phyloP scores from a whole-genome alignment of 2,329 filamentous ascomycete genomes.

The Colletotrichum sp. region DNA sequence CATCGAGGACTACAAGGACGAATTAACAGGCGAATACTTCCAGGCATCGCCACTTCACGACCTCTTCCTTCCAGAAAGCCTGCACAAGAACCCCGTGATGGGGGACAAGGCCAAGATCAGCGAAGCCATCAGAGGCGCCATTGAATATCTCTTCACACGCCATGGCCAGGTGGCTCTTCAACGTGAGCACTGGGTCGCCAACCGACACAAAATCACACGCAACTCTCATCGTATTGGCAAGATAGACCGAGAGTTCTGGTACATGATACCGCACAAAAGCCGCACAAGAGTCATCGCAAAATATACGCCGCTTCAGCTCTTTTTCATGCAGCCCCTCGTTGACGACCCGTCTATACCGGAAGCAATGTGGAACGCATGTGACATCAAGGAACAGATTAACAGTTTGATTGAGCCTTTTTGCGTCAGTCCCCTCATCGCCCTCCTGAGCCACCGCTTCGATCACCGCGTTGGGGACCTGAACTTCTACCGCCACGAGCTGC shows the following conservation, averaged over 20 bases:
- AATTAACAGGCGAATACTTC: neutral
- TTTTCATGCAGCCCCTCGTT: conserved; percentile 1
- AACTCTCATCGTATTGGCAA: neutral
- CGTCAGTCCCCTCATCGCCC: neutral
- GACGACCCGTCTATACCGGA: neutral
- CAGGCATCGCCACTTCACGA: conserved; percentile 1
- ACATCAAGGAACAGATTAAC: neutral
- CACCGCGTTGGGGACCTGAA: neutral
- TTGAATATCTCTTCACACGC: neutral
- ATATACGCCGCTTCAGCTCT: neutral
- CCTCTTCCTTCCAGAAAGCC: neutral
- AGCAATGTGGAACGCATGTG: neutral
- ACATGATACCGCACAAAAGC: neutral
- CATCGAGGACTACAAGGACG: neutral
- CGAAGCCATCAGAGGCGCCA: neutral
- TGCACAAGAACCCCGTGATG: neutral
- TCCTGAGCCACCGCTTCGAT: conserved; percentile 1
- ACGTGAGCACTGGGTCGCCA: neutral
- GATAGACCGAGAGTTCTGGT: neutral
- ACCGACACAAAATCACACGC: neutral
- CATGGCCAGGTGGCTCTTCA: neutral
- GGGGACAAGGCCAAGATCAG: neutral
- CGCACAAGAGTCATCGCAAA: neutral
- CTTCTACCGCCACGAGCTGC: conserved; percentile 1
- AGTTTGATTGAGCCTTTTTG: neutral